A percentile compares a stretch with the other conserved stretches of the same genome.
Evolutionary conservation across 2,329 filamentous ascomycete genomes (phyloP).

Genomic region (Cylindrodendrum hubeiense): DNA sequence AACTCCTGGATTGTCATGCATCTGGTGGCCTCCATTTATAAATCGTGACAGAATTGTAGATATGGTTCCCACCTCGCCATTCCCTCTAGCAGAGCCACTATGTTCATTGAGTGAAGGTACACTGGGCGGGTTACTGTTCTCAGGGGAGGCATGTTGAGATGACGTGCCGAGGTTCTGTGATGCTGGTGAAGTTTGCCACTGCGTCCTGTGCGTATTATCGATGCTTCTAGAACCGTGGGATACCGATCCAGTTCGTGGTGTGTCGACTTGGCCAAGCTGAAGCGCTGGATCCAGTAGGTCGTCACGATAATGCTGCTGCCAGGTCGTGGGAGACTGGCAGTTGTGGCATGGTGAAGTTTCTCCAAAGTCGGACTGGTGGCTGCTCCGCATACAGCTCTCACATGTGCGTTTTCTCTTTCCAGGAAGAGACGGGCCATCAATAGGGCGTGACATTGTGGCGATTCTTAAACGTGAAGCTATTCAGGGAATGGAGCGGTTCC

Average conservation of each 20-base stretch:
- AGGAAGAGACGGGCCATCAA: background rate
- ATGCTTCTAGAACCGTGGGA: background rate
- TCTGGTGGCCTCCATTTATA: background rate
- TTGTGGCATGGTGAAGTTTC: background rate
- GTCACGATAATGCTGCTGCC: background rate
- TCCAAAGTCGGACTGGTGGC: background rate
- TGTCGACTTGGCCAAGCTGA: background rate
- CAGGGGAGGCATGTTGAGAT: background rate
- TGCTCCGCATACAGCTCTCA: background rate
- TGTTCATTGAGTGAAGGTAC: background rate
- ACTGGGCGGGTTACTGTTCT: background rate
- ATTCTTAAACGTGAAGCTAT: background rate
- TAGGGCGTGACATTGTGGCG: background rate
- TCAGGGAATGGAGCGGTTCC: background rate
- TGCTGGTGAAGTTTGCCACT: slow-evolving; percentile 6
- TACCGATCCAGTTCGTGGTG: background rate
- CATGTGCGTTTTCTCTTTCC: slow-evolving; percentile 10
- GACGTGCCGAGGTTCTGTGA: background rate
- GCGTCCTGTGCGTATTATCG: background rate
- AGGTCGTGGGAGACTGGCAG: background rate
- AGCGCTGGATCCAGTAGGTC: background rate
- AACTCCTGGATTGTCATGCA: background rate
- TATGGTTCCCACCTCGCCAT: slow-evolving; percentile 2
- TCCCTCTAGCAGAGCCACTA: background rate
- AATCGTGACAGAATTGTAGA: slow-evolving; percentile 8